Percentiles rank a stretch among this genome's conserved stretches.
Conservation (phyloP, 495 filamentous ascomycete genomes). For the Neurospora sp. region DNA sequence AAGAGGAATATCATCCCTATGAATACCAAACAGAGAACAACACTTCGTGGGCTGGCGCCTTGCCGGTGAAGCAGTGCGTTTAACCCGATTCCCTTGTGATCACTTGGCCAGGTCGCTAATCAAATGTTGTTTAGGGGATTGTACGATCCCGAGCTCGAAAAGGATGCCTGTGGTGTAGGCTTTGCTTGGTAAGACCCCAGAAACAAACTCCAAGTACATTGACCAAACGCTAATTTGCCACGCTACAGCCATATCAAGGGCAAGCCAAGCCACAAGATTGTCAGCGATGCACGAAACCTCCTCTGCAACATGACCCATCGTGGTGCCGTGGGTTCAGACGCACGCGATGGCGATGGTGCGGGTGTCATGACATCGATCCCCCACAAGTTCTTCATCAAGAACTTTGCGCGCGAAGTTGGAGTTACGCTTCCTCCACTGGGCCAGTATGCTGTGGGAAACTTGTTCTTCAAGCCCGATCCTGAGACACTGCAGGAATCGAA, state of each 20-base stretch:
- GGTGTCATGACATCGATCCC: conserved; percentile 99
- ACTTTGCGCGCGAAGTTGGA: conserved; percentile 84
- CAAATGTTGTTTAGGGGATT: conserved; percentile 47
- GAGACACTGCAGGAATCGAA: conserved; percentile 83
- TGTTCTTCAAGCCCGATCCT: conserved; percentile 96
- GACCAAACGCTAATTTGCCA: conserved; percentile 1
- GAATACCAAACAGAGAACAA: conserved; percentile 83
- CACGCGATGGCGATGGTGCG: conserved; percentile 93
- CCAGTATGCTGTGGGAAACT: conserved; percentile 94
- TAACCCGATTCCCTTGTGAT: not conserved
- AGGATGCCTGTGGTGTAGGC: conserved; percentile 98
- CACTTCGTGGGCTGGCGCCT: conserved; percentile 85
- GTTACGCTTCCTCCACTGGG: conserved; percentile 78
- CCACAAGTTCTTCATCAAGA: conserved; percentile 97
- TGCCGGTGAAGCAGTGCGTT: conserved; percentile 82
- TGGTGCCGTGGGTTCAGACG: conserved; percentile 95
- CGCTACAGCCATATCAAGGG: conserved; percentile 84
- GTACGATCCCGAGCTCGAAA: conserved; percentile 92
- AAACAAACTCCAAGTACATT: not conserved
- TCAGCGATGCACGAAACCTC: conserved; percentile 94
- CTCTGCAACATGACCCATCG: conserved; percentile 99
- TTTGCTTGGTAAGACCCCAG: conserved; percentile 78
- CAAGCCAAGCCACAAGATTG: conserved; percentile 94
- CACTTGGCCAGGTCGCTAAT: not conserved
- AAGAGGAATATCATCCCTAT: conserved; percentile 50